Evolutionary conservation across 1,284 basidiomycete genomes (phyloP), one percentile per base, ranked within the genome.

Genomic region (Rhodotorula sp.): DNA sequence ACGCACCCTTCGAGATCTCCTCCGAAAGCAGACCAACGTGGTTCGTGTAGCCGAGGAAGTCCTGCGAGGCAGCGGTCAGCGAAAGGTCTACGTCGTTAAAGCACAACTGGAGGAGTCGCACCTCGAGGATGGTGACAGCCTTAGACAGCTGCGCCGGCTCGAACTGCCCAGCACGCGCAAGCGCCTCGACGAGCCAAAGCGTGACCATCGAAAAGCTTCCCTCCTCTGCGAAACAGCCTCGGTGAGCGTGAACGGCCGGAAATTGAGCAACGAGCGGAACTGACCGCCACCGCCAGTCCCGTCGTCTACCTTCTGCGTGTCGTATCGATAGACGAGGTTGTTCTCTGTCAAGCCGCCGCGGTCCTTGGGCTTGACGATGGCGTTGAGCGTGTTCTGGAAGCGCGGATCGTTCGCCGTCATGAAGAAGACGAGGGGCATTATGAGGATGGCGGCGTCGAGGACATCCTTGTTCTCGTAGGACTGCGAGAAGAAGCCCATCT

Each of bases 211-310:
- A 80, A 74, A 83, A 83, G 0, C 48, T 52, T 22, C 60, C 60
- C 60, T 62, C 61, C 36, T 62, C 52, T 53, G 39, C 39, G 22
- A n/a, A 22, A n/a, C 8, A 34, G 2, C 6, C 6, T 24, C 17
- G 29, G 2, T 4, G 20, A 34, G 47, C 19, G 4, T 17, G 2
- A 52, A 5, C 15, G 20, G 29, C 11, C 19, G 30, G 4, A 46
- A 11, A 4, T 27, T 7, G 15, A 6, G 44, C 22, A 32, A 4
- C 6, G 22, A 54, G 22, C 6, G 39, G 51, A 59, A 57, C 82
- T 80, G n/a, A 92, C 93, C 80, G 94, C 93, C 91, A 1, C 94
- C 93, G 9, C 93, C 93, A 27, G 95, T 91, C 11, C 93, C 94
- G 78, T 95, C 94, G 68, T 91, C 88, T 0, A 90, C 86, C 79